Evolutionary conservation across 1,284 basidiomycete species (phyloP), one percentile per base, ranked within the genome.

Genomic region (Ustilago lituana): DNA sequence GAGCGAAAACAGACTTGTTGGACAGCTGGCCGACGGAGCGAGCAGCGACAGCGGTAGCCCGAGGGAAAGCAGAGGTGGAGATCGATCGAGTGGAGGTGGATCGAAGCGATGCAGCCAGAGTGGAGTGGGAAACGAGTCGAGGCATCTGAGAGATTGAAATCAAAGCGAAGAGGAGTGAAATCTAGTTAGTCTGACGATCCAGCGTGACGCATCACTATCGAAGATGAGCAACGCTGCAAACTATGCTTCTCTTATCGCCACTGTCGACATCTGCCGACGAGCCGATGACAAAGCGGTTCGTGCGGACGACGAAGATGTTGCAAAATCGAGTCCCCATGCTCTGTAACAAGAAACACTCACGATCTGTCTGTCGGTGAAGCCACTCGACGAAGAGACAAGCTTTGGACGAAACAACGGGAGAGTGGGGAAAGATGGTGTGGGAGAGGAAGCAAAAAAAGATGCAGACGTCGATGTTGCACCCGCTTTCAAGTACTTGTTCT

Each of bases 111-210:
- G 68, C 55, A 60, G 72, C 67, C 56, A 68, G 41, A 33, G 62
- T 71, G 39, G 72, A 62, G 51, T 65, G 48, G 12, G 72, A 67
- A 31, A 71, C 59, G 50, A 74, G 72, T 22, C 72, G 68, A 68
- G 68, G 72, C 72, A 74, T 74, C 71, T 73, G 41, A 12, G 7
- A 29, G 12, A 12, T 20, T 17, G 1, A 11, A 37, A 5, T 22
- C 2, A n/a, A 23, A 17, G 12, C 8, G 17, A 46, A 32, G 24
- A n/a, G 27, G 32, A 19, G 7, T 20, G 35, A 43, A 7, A 4
- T 7, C 27, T 12, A 12, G n/a, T n/a, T n/a, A n/a, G n/a, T n/a
- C n/a, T n/a, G n/a, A n/a, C n/a, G n/a, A n/a, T n/a, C n/a, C n/a
- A n/a, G n/a, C n/a, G n/a, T n/a, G n/a, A n/a, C n/a, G n/a, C n/a